A percentile compares a stretch with the other conserved stretches of the same genome.
phyloP scores from a whole-genome alignment of 2,329 filamentous ascomycete species.

The Xylaria sp. region DNA sequence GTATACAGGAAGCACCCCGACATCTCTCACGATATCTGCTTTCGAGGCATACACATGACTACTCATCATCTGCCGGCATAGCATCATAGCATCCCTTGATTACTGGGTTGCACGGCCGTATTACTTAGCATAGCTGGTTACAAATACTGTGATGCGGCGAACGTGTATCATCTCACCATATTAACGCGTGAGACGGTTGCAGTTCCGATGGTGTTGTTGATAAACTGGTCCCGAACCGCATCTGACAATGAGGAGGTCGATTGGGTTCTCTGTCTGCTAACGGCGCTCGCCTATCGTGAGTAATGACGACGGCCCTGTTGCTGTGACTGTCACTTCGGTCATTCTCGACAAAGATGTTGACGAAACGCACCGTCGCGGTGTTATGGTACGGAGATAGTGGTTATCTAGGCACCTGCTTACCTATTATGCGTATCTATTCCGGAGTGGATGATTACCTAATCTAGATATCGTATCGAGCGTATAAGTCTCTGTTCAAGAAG shows the following conservation, averaged over 20 bases:
- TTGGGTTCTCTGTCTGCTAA: no score
- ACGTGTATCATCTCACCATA: slow-evolving; percentile 7
- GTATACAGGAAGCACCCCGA: background rate
- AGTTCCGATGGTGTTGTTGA: background rate
- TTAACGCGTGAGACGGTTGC: slow-evolving; percentile 14
- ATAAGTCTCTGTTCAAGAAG: no score
- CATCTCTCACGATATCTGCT: slow-evolving; percentile 8
- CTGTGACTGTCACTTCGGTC: background rate
- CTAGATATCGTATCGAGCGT: background rate
- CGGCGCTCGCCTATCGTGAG: background rate
- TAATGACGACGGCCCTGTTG: no score
- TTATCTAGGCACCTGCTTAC: no score
- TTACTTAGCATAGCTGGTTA: background rate
- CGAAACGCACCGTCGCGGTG: background rate
- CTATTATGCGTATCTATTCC: no score
- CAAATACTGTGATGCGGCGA: slow-evolving; percentile 11
- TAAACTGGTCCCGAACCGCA: slow-evolving; percentile 6
- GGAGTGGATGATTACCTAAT: background rate
- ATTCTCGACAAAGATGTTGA: background rate
- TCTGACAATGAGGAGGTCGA: background rate
- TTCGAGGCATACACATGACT: background rate
- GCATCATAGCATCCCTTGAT: background rate
- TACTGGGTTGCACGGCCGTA: slow-evolving; percentile 3
- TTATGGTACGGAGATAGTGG: slow-evolving; percentile 3
- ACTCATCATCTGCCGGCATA: slow-evolving; percentile 15